Base-by-base conservation (phyloP, 2,329 filamentous ascomycete genomes). In the Colletotrichum ledebouriae region DNA sequence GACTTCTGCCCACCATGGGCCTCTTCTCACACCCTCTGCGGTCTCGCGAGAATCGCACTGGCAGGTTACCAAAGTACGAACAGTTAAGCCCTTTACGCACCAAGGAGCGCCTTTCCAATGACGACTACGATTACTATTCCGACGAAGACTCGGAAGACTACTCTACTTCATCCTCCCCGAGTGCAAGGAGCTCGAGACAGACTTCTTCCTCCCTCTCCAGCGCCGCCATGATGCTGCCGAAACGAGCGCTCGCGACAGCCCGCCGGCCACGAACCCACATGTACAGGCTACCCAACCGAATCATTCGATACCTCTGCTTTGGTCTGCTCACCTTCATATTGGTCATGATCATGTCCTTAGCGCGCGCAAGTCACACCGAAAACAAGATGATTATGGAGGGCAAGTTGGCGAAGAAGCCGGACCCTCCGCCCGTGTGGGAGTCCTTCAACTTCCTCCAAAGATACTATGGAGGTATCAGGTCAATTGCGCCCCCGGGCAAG, bases 401-500 rank as follows among this genome's bases (percentile, higher is more conserved):
- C 37, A 84, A 84, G 66, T 76, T 91, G 33, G 86, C 87, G 15
- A 89, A 89, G 71, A 85, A 83, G 65, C 85, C 88, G 0, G 79
- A 87, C 0, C 87, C 89, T 20, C 92, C 93, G 12, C 88, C 90
- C 0, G 79, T 87, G 5, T 98, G 94, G 94, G 93, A 97, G 77
- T 87, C 86, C 10, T 98, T 97, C 76, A 89, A 90, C 0, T 97
- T 97, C 75, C 79, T 99, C 70, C 91, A 90, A 69, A 87, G 94
- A 71, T 99, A 98, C 77, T 96, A 98, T 77, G 95, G 94, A 13
- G 96, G 96, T 1, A 86, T 99, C 67, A 86, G 90, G 71, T 91
- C 87, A 0, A 76, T 99, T 70, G 87, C 92, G 0, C 80, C 88
- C 0, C 81, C 89, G 29, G 78, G 84, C 13, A 83, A 92, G 55